Base-by-base conservation (phyloP, 148 eudicot species). In the Chenopodium quinoa region DNA sequence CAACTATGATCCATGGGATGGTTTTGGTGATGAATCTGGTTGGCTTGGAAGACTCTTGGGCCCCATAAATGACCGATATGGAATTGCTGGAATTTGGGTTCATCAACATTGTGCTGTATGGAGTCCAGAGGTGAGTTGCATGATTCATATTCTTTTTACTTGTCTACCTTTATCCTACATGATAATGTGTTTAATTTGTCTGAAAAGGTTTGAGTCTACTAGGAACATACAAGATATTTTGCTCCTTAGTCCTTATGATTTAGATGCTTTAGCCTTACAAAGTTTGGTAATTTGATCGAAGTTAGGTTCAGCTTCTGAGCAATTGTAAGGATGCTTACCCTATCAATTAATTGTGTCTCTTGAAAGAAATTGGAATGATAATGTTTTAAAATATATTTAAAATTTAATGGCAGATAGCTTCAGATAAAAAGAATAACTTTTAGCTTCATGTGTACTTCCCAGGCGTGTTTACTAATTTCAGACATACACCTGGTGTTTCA, bases 41-140 rank as follows among this genome's bases (percentile, higher is more conserved):
- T 95, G 99, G 99, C 93, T 93, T 81, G 99, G 99, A 58, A 87
- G 89, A 46, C 93, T 95, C 79, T 84, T 95, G 83, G 99, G 99
- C 60, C 99, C 99, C 47, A 85, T 95, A 54, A 95, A 92, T 89
- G 97, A 95, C 76, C 92, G 97, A 9, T 88, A 85, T 80, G 99
- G 99, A 75, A 95, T 95, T 85, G 97, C 99, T 75, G 92, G 99
- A 85, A 92, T 93, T 50, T 95, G 96, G 97, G 97, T 95, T 77
- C 99, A 95, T 85, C 99, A 92, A 83, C 94, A 93, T 60, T 95
- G 99, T 88, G 99, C 99, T 83, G 99, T 95, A 37, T 95, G 99
- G 99, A 95, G 99, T 90, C 99, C 99, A 66, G 99, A 95, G 97
- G 99, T 95, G 82, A 81, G 86, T 74, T 85, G 62, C 74, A 62